Evolutionary conservation across 2,329 filamentous ascomycete genomes (phyloP), one percentile per base, ranked within the genome.

Genomic region (Pseudofabraea citricarpa): DNA sequence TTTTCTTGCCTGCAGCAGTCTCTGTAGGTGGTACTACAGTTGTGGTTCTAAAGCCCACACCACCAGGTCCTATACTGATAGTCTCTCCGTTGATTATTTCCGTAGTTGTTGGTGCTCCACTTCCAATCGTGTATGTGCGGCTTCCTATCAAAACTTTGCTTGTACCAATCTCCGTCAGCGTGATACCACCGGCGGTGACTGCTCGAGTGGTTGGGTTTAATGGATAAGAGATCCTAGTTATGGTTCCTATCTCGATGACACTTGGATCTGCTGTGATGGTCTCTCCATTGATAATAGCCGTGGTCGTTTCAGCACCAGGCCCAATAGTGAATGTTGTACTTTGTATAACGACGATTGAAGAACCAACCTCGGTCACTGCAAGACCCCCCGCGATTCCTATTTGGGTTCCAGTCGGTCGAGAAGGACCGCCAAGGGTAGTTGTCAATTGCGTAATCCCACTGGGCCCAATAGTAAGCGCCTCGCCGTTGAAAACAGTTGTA

Each of bases 281-380:
- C 56, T 79, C 65, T 1, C 72, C 71, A 5, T 66, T 71, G 4
- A 77, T 61, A 1, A 71, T 62, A 1, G 69, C 72, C 0, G 70
- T 77, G 1, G 62, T 70, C 9, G 56, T 56, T n/a, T 57, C 57
- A 2, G 64, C 62, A 9, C 64, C 66, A 0, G 71, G 64, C 0
- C 74, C 75, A 38, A 81, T 59, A 2, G 70, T 74, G 51, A 76
- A 79, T 0, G 71, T 77, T 3, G 61, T 61, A 24, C 70, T 71
- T 26, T 66, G 62, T 38, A 83, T 63, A 21, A 81, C 66, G 1
- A 74, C 67, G 2, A 59, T 21, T 10, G 45, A 55, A 10, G 51
- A 50, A 10, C 58, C 57, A 15, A 60, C 40, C 46, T 60, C 52
- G 7, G 53, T 55, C 2, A 61, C 44, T 2, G 49, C 44, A 8